Evolutionary conservation across 805 yeast species (phyloP), one percentile per base, ranked within the genome.

Genomic region (Metschnikowia corniflorae): DNA sequence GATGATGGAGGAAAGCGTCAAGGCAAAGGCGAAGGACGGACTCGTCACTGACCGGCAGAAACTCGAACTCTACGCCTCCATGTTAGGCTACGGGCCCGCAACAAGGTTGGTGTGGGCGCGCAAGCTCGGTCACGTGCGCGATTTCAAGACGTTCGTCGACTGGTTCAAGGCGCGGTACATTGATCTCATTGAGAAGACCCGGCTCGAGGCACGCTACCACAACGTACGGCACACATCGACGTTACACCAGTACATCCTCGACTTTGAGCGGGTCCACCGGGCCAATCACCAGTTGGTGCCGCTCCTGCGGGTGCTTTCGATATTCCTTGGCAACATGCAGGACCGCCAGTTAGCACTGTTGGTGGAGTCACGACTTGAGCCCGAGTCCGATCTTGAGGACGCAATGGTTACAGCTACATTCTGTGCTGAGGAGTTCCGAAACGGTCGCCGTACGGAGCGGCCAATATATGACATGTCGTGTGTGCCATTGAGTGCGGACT

Each of bases 11-110:
- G 32, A 26, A 9, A 5, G 10, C 16, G 16, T 27, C 13, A 28
- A 25, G 8, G 20, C 26, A n/a, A 4, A 25, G 10, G 15, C 26
- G 13, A 4, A 21, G 7, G 35, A 31, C n/a, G 32, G 30, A 20
- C 13, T 24, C 8, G n/a, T 12, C 21, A 35, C 36, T 14, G 33
- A 27, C 6, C 25, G 22, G 8, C 40, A 31, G 20, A 31, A 31
- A 16, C 26, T 20, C 29, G 30, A 31, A 17, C 27, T 31, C n/a
- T 31, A 37, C 33, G 13, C 24, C 13, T 22, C 26, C n/a, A 31
- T 16, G 8, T 24, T 37, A 18, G 36, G 40, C 7, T 37, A 31
- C 29, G 40, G 35, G 16, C 40, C 40, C 8, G 36, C 36, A 20
- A 26, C 36, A 3, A n/a, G 36, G 16, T 16, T 31, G 1, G 13